A percentile compares a stretch with the other conserved stretches of the same genome.
Evolutionary conservation across 257 asterid species (phyloP).

Genomic region (Ilex asprella): DNA sequence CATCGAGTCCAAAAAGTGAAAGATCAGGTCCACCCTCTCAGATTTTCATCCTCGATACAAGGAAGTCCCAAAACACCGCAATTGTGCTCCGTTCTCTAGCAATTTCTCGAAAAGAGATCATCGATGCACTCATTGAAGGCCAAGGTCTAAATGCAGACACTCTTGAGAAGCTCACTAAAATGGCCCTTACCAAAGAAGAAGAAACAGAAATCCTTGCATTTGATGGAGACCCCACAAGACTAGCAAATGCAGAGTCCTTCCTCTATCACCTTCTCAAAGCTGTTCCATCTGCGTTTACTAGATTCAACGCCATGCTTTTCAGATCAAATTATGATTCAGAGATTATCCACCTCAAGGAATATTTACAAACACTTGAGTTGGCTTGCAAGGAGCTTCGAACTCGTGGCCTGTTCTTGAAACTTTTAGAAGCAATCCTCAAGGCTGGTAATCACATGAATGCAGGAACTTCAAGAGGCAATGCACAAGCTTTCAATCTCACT

Average conservation of each 20-base stretch:
- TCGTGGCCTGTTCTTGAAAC: conserved; percentile 77
- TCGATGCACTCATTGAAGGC: conserved; percentile 58
- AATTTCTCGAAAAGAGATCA: conserved; percentile 49
- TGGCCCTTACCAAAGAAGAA: conserved; percentile 72
- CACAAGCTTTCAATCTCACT: conserved; percentile 76
- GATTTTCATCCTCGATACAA: conserved; percentile 75
- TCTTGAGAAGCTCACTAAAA: conserved; percentile 56
- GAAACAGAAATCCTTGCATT: conserved; percentile 47
- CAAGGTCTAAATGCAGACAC: conserved; percentile 54
- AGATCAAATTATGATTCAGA: conserved; percentile 48
- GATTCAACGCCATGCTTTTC: conserved; percentile 72
- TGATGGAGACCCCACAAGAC: conserved; percentile 64
- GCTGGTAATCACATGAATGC: conserved; percentile 88
- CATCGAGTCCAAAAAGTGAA: conserved; percentile 24
- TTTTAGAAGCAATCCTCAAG: conserved; percentile 78
- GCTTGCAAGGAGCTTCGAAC: conserved; percentile 75
- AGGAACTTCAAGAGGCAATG: conserved; percentile 82
- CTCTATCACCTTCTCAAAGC: conserved; percentile 74
- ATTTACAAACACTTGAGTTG: conserved; percentile 42
- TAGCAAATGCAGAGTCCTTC: conserved; percentile 88
- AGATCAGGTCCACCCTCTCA: conserved; percentile 53
- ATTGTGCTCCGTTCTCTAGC: conserved; percentile 70
- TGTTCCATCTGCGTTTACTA: conserved; percentile 70
- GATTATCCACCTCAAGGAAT: conserved; percentile 38
- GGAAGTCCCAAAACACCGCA: conserved; percentile 76